These are phyloP conservation scores for Tetrapisispora arboricola DNA, from an alignment of 805 yeast genomes.

Conservation along the genomic window DNA sequence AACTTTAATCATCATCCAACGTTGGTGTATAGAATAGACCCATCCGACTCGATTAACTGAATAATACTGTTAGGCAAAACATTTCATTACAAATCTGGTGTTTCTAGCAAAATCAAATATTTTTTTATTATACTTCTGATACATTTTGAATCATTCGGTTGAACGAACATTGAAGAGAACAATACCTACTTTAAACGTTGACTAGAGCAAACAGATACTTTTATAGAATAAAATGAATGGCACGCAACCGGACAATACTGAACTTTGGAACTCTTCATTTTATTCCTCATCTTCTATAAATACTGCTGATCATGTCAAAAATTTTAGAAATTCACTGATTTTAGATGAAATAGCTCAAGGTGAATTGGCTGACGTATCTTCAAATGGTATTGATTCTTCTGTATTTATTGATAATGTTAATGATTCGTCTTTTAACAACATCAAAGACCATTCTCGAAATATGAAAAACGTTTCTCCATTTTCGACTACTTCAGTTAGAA, in stretches of 20 bases:
- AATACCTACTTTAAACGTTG: too few relatives aligned
- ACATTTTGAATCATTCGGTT: too few relatives aligned
- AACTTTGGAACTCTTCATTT: slow-evolving; percentile 19
- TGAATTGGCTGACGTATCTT: neutral
- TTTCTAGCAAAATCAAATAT: too few relatives aligned
- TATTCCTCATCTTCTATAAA: slow-evolving; percentile 23
- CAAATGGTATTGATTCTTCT: neutral
- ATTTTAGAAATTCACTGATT: slow-evolving; percentile 26
- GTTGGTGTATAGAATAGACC: too few relatives aligned
- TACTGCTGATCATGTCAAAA: slow-evolving; percentile 25
- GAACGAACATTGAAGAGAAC: too few relatives aligned
- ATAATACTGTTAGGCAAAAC: too few relatives aligned
- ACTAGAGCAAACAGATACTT: too few relatives aligned
- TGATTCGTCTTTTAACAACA: neutral
- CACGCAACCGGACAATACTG: slow-evolving; percentile 9
- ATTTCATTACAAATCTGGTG: too few relatives aligned
- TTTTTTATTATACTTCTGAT: too few relatives aligned
- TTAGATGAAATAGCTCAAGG: slow-evolving; percentile 19
- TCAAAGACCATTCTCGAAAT: neutral
- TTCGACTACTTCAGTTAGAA: neutral
- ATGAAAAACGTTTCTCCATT: too few relatives aligned
- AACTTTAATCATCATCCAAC: too few relatives aligned
- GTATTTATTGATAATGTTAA: neutral
- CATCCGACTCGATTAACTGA: too few relatives aligned
- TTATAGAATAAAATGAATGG: neutral